Evolutionary conservation across 2,329 filamentous ascomycete species (phyloP).

Genomic region (Ophiostoma ulmi): DNA sequence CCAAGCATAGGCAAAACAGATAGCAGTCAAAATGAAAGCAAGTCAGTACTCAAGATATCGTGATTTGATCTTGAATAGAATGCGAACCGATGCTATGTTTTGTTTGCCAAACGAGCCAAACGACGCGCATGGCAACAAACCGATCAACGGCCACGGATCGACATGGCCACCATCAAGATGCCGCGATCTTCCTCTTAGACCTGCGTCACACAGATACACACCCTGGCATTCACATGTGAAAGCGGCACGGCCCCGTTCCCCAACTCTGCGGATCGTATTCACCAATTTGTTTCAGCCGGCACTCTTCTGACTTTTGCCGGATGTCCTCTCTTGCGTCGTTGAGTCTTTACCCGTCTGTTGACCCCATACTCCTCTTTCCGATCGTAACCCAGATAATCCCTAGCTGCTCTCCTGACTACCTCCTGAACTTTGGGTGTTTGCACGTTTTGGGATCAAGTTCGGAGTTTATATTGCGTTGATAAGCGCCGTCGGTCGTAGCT

Average conservation of each 20-base stretch:
- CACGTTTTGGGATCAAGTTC: neutral
- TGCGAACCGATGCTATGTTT: neutral
- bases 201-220: neutral
- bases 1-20: neutral
- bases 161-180: neutral
- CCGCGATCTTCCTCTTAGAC: neutral
- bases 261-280: neutral
- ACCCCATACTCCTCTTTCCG: neutral
- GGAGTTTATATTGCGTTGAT: neutral
- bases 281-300: neutral
- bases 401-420: neutral
- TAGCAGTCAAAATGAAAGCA: neutral
- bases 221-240: neutral
- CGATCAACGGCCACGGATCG: neutral
- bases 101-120: neutral
- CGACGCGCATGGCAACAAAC: neutral
- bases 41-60: too few species aligned
- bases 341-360: neutral
- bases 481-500: neutral
- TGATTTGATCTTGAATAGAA: too few species aligned
- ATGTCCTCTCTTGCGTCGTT: neutral
- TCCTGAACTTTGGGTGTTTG: neutral
- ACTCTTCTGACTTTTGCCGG: neutral
- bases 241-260: slow-evolving; percentile 1
- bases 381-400: neutral